Percentiles rank a stretch among this genome's conserved stretches.
Evolutionary conservation across 1,284 basidiomycete genomes (phyloP).

Genomic region (Ganoderma sinense): DNA sequence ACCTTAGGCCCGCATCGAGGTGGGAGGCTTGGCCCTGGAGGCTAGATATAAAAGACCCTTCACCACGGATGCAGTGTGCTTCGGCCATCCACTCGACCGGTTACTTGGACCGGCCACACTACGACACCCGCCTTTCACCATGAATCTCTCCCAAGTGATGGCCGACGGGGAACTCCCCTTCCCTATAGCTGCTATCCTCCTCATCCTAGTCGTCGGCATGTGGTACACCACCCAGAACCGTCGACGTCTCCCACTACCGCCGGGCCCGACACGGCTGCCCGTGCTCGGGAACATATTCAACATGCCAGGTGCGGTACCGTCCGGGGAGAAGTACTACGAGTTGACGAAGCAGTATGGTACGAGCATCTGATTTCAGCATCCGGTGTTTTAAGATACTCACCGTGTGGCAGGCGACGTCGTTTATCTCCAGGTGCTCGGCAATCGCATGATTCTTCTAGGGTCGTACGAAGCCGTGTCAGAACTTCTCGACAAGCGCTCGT

Average conservation of each 20-base stretch:
- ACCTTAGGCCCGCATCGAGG: background rate
- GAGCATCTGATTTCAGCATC: background rate
- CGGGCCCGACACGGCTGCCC: constrained; percentile 11
- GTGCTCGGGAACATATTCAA: constrained; percentile 12
- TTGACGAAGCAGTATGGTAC: constrained; percentile 5
- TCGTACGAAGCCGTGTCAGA: constrained; percentile 12
- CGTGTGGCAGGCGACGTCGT: constrained; percentile 15
- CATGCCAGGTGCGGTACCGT: constrained; percentile 5
- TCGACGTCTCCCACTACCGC: constrained; percentile 2
- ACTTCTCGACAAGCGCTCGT: constrained; percentile 9
- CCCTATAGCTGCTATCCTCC: background rate
- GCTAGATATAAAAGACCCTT: background rate
- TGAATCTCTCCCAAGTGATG: background rate
- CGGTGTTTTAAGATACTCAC: background rate
- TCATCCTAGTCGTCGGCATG: background rate
- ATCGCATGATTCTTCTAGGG: constrained; percentile 17
- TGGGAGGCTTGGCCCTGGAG: background rate
- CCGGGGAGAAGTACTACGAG: constrained; percentile 6
- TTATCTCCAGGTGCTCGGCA: constrained; percentile 14
- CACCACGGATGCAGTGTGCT: background rate
- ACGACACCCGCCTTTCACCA: background rate
- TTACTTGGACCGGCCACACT: background rate
- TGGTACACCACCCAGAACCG: background rate
- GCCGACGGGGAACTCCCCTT: background rate
- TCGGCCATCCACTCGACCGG: background rate